Base-by-base conservation (phyloP, 805 yeast genomes). In the Saccharomyces kudriavzevii region DNA sequence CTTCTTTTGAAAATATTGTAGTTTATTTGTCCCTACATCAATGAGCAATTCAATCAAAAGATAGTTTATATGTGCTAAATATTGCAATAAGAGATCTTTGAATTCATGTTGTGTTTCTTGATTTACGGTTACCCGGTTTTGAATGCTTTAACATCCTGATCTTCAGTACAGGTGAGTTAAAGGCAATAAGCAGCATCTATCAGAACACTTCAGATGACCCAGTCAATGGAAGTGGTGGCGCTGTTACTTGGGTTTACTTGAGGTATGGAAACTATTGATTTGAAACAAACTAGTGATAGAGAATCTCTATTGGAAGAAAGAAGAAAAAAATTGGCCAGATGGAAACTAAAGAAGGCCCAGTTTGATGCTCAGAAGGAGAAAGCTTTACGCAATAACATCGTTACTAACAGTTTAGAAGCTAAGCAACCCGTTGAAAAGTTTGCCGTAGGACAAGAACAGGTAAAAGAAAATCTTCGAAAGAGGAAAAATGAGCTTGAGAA, bases 271-370 rank as follows among this genome's bases (percentile, higher is more conserved):
- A 35, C 24, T 17, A 35, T 35, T 35, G 22, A 17, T 17, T 35
- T 24, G 43, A 35, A 17, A 6, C 10, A 35, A 35, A 35, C n/a
- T 35, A 52, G 55, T n/a, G 62, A 64, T 48, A 77, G 71, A 55
- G 72, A 70, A 52, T 70, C 69, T 54, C 63, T 66, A 30, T 63
- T 68, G 52, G 67, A 68, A 51, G 73, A 60, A 54, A 61, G 89
- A 51, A 77, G 77, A 56, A 82, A 79, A 56, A 77, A 76, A 58
- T 62, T 83, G 49, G 80, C 80, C 5, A 77, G 77, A 47, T 85
- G 89, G 89, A 82, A 80, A 60, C 72, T 70, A 59, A 80, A 80
- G 67, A 81, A 80, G 62, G 74, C 74, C 43, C 70, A 71, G 50
- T 62, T 64, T 45, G 66, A 61, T 30, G 60, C 61, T 45, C 59